Percentiles rank a stretch among this genome's conserved stretches.
These are phyloP conservation scores for Globisporangium cylindrosporum DNA, from an alignment of 352 stramenopile species.

Conservation along the genomic window DNA sequence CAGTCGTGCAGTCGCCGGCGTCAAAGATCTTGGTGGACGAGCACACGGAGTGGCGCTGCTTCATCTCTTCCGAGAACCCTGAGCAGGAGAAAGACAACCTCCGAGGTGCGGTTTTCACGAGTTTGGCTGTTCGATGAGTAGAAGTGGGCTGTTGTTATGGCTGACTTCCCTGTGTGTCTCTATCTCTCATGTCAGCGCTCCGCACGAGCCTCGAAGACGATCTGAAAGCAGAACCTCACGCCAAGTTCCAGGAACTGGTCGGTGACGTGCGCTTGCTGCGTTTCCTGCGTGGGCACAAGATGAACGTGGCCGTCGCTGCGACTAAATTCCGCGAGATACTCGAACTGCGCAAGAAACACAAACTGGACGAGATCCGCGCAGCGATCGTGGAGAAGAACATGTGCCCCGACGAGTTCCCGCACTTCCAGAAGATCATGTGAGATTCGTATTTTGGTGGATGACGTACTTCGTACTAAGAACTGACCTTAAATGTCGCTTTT, in stretches of 20 bases:
- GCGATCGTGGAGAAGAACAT: constrained; percentile 52
- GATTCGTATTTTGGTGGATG: not conserved
- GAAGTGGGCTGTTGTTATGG: not conserved
- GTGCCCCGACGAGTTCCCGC: constrained; percentile 49
- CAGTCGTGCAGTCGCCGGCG: constrained; percentile 44
- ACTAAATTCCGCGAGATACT: constrained; percentile 71
- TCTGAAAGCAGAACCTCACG: constrained; percentile 32
- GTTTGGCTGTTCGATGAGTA: not conserved
- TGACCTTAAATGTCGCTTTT: not conserved
- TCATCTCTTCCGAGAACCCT: constrained; percentile 58
- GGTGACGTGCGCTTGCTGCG: constrained; percentile 63
- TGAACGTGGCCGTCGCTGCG: constrained; percentile 61
- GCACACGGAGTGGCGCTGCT: constrained; percentile 58
- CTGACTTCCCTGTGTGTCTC: not conserved
- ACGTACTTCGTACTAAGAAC: too few relatives aligned
- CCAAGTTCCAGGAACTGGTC: constrained; percentile 48
- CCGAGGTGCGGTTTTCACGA: constrained; percentile 28
- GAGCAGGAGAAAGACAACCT: constrained; percentile 63
- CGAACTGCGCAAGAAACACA: constrained; percentile 47
- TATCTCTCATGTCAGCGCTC: constrained; percentile 32
- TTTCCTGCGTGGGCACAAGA: constrained; percentile 72
- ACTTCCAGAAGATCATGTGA: constrained; percentile 68
- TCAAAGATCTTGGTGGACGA: constrained; percentile 65
- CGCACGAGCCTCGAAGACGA: constrained; percentile 62
- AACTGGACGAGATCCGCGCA: constrained; percentile 57